phyloP scores from a whole-genome alignment of 208 protist species.

The Trypanosoma scelopori region DNA sequence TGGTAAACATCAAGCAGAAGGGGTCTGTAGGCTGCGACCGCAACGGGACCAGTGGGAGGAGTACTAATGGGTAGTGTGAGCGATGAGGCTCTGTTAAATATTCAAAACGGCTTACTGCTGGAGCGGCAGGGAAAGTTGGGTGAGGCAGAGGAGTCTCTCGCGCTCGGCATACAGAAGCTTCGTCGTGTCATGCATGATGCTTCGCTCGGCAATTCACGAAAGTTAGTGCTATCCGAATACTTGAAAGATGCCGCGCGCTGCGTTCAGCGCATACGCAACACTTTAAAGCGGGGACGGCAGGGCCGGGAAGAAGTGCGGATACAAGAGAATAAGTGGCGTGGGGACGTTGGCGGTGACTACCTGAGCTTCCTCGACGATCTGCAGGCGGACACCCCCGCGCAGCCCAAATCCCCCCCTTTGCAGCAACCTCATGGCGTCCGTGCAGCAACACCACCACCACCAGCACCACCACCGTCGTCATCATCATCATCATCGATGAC shows the following conservation, averaged over 20 bases:
- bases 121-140: constrained; percentile 43
- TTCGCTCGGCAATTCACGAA: constrained; percentile 35
- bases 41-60: neutral
- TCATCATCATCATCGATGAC: neutral
- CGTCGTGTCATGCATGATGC: constrained; percentile 34
- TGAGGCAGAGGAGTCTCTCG: constrained; percentile 79
- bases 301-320: neutral
- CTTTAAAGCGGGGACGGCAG: neutral
- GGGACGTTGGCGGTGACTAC: constrained; percentile 27
- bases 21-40: neutral
- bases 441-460: neutral
- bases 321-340: neutral
- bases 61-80: constrained; percentile 4
- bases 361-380: constrained; percentile 24
- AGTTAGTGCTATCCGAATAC: constrained; percentile 48
- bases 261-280: constrained; percentile 46
- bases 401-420: neutral
- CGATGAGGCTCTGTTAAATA: constrained; percentile 19
- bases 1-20: too few species aligned
- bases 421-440: neutral
- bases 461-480: constrained; percentile 7
- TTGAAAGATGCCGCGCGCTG: constrained; percentile 62
- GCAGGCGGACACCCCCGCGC: neutral
- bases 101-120: constrained; percentile 57
- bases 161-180: constrained; percentile 49